Percentiles rank a stretch among this genome's conserved stretches.
These are phyloP conservation scores for Trypanosoma rangeli DNA, from an alignment of 208 protist genomes.

Conservation along the genomic window DNA sequence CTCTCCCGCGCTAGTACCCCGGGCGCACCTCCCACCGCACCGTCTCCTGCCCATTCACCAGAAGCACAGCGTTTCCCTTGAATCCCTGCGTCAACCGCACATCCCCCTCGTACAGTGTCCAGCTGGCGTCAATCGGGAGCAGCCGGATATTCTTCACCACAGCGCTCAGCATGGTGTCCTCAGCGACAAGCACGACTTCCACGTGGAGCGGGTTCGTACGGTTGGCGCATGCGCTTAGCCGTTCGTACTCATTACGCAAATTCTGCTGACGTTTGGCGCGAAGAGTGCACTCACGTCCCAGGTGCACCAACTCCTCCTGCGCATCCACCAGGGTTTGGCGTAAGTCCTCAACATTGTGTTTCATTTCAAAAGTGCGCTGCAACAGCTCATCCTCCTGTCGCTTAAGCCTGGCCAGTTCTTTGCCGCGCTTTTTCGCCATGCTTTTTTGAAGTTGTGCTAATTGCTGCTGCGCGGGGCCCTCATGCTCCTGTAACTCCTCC, in stretches of 20 bases:
- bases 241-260: slow-evolving; percentile 33
- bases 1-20: background rate
- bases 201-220: slow-evolving; percentile 20
- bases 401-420: slow-evolving; percentile 57
- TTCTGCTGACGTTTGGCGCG: slow-evolving; percentile 36
- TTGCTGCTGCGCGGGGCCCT: slow-evolving; percentile 18
- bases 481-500: slow-evolving; percentile 1
- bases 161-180: background rate
- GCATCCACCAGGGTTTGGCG: slow-evolving; percentile 21
- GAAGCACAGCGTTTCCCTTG: slow-evolving; percentile 37
- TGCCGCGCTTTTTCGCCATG: slow-evolving; percentile 43
- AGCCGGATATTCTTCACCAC: slow-evolving; percentile 2
- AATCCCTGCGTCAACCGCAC: slow-evolving; percentile 32
- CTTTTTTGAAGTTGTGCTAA: slow-evolving; percentile 21
- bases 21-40: slow-evolving; percentile 47
- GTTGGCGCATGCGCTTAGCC: slow-evolving; percentile 18
- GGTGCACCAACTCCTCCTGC: slow-evolving; percentile 40
- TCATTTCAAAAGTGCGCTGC: slow-evolving; percentile 31
- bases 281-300: slow-evolving; percentile 49
- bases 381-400: slow-evolving; percentile 51
- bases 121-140: background rate
- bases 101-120: slow-evolving; percentile 33
- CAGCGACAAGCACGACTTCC: slow-evolving; percentile 27
- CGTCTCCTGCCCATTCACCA: slow-evolving; percentile 50
- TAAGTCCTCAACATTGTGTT: slow-evolving; percentile 23